Conservation (phyloP, 768 basidiomycete genomes). For the Chiua virens region DNA sequence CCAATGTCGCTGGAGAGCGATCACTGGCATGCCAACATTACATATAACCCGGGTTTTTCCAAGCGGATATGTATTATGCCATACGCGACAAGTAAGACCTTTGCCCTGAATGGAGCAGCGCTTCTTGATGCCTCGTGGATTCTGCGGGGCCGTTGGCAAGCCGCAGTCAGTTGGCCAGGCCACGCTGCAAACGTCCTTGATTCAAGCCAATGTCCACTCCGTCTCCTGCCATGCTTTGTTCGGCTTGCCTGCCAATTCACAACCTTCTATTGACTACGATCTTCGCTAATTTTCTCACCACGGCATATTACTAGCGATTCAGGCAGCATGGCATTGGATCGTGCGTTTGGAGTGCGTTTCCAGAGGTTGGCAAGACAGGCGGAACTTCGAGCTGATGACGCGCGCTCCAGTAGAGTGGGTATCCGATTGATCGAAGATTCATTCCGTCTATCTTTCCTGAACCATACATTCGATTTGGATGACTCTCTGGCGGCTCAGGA, state of each 20-base stretch:
- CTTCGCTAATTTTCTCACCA: neutral
- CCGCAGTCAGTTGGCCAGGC: neutral
- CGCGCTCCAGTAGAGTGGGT: neutral
- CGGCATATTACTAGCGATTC: neutral
- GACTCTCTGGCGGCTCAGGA: neutral
- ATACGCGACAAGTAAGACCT: conserved; percentile 2
- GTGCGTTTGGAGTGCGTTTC: neutral
- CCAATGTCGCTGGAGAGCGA: neutral
- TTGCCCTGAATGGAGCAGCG: neutral
- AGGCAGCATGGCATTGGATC: no score
- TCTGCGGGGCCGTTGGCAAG: conserved; percentile 14
- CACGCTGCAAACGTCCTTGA: conserved; percentile 10
- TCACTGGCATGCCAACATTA: conserved; percentile 6
- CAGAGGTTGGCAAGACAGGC: conserved; percentile 9
- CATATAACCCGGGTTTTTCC: neutral
- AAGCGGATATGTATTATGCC: neutral
- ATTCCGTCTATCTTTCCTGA: neutral
- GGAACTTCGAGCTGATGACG: neutral
- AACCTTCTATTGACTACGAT: neutral
- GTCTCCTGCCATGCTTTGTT: neutral
- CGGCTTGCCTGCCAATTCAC: neutral
- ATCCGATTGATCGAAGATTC: no score
- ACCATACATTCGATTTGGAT: neutral
- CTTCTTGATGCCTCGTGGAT: conserved; percentile 16
- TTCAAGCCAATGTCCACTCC: neutral